phyloP scores from a whole-genome alignment of 2,329 filamentous ascomycete genomes.

The Aspergillus melleus region DNA sequence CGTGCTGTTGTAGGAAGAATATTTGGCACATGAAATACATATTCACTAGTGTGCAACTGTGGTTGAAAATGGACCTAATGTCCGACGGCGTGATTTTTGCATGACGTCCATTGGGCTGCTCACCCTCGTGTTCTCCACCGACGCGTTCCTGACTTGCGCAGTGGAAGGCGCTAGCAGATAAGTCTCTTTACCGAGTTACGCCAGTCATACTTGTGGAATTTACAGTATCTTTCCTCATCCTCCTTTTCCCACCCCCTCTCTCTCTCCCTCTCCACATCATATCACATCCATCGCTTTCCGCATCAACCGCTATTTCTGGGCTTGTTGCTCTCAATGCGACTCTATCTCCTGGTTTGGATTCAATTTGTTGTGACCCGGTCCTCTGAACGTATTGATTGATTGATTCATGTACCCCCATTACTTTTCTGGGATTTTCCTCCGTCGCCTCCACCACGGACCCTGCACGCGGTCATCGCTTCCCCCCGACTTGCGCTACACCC shows the following conservation, averaged over 20 bases:
- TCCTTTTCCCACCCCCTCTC: neutral
- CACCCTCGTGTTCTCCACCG: conserved; percentile 25
- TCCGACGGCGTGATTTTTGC: conserved; percentile 13
- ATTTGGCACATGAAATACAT: conserved; percentile 9
- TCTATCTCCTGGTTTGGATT: neutral
- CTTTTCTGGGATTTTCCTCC: neutral
- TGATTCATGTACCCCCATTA: neutral
- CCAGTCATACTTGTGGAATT: neutral
- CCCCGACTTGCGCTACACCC: conserved; percentile 39
- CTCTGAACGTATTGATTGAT: neutral
- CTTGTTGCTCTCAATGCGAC: neutral
- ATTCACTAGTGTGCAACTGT: conserved; percentile 11
- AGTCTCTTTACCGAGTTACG: conserved; percentile 9
- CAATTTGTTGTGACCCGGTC: neutral
- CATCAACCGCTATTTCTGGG: neutral
- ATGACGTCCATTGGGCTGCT: conserved; percentile 20
- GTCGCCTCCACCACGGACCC: conserved; percentile 20
- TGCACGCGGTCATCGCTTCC: conserved; percentile 31
- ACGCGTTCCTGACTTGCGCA: conserved; percentile 31
- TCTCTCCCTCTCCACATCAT: neutral
- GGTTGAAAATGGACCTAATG: conserved; percentile 16
- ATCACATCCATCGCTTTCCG: neutral
- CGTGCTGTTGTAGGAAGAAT: neutral
- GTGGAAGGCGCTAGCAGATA: conserved; percentile 12
- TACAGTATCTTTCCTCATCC: conserved; percentile 9